A percentile compares a stretch with the other conserved stretches of the same genome.
phyloP scores from a whole-genome alignment of 2,329 filamentous ascomycete species.

The Aspergillus transmontanensis region DNA sequence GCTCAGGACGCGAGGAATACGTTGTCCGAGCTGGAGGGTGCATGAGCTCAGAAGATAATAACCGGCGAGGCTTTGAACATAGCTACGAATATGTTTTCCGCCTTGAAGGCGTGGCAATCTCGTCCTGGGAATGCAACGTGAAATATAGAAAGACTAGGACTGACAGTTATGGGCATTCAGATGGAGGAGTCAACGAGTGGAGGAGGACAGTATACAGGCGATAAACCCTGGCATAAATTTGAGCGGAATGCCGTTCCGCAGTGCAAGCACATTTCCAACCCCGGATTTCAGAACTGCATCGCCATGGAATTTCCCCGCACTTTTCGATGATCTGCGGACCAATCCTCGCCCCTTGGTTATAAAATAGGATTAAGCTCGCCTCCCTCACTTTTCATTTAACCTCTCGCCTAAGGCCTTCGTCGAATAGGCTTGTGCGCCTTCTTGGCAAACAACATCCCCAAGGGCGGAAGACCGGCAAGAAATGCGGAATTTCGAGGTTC shows the following conservation, averaged over 20 bases:
- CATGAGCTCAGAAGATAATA: not conserved
- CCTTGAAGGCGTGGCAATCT: slow-evolving; percentile 31
- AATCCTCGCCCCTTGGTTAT: not conserved
- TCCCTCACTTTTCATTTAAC: too few species aligned
- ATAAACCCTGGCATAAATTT: not conserved
- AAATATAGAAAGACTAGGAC: not conserved
- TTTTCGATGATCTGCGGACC: not conserved
- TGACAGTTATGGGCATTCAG: not conserved
- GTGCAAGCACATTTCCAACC: not conserved
- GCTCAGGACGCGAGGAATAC: slow-evolving; percentile 10
- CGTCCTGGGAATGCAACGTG: slow-evolving; percentile 24
- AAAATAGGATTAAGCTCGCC: not conserved
- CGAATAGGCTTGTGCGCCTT: not conserved
- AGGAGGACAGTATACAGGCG: not conserved
- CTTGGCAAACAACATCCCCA: not conserved
- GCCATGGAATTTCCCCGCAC: not conserved
- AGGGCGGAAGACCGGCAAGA: not conserved
- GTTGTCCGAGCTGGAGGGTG: slow-evolving; percentile 15
- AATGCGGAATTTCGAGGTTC: not conserved
- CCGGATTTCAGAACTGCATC: not conserved
- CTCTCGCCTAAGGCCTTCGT: not conserved
- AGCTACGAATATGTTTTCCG: slow-evolving; percentile 27
- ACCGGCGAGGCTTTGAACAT: not conserved
- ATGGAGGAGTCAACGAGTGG: not conserved
- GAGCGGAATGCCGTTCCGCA: not conserved